Conservation (phyloP, 495 filamentous ascomycete genomes). For the Paragyromitra xinjiangensis region DNA sequence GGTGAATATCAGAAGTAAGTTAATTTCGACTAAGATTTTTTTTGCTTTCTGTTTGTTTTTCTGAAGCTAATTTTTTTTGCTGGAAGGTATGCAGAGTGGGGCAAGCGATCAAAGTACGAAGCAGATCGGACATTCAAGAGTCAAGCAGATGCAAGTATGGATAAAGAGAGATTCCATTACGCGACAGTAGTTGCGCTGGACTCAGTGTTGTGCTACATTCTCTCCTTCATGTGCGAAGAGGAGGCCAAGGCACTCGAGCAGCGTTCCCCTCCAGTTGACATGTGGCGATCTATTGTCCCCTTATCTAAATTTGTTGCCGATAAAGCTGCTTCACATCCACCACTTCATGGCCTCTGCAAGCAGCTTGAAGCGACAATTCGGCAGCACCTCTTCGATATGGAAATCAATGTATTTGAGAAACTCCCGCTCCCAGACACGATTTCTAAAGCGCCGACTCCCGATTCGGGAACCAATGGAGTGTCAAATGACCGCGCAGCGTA, state of each 20-base stretch:
- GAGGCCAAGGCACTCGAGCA: conserved; percentile 47
- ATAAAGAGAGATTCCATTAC: conserved; percentile 47
- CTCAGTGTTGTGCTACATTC: conserved; percentile 55
- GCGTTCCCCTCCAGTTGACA: conserved; percentile 43
- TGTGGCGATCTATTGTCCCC: conserved; percentile 57
- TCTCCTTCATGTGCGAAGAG: conserved; percentile 55
- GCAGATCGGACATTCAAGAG: conserved; percentile 51
- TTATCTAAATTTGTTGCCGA: conserved; percentile 54
- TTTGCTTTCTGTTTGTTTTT: background rate
- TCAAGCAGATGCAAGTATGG: conserved; percentile 15
- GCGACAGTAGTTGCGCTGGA: conserved; percentile 50
- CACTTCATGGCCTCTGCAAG: conserved; percentile 54
- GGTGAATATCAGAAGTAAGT: conserved; percentile 46
- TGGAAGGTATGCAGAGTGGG: conserved; percentile 50
- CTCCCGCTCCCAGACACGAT: conserved; percentile 48
- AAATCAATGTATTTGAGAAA: conserved; percentile 47
- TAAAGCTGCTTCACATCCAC: conserved; percentile 41
- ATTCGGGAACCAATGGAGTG: conserved; percentile 42
- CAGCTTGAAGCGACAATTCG: conserved; percentile 56
- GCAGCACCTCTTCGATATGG: conserved; percentile 56
- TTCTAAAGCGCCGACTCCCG: conserved; percentile 56
- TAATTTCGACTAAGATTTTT: conserved; percentile 3
- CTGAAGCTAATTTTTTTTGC: conserved; percentile 24
- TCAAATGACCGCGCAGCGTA: conserved; percentile 47
- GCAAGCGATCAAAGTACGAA: conserved; percentile 52